Conservation (phyloP, 441 rosid genomes). For the Kokia cookei region DNA sequence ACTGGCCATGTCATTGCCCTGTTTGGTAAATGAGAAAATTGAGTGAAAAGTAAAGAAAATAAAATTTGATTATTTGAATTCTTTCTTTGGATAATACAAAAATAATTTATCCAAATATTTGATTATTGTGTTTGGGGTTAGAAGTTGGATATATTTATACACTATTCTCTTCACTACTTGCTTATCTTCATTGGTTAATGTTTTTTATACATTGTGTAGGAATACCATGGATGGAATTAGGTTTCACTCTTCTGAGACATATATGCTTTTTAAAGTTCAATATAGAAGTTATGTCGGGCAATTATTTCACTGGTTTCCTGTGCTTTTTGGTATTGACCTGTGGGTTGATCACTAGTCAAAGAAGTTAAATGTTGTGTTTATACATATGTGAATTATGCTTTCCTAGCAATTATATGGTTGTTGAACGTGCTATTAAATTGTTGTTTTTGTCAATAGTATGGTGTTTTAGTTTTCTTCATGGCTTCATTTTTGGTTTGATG, state of each 20-base stretch:
- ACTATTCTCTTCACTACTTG: not conserved
- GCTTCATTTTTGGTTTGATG: not conserved
- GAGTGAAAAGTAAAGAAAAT: not conserved
- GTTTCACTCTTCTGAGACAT: not conserved
- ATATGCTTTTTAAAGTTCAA: not conserved
- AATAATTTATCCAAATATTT: too few species aligned
- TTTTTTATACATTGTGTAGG: not conserved
- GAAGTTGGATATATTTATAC: not conserved
- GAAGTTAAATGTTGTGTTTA: not conserved
- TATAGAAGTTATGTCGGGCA: not conserved
- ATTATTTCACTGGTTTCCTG: not conserved
- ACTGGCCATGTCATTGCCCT: too few species aligned
- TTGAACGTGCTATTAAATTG: not conserved
- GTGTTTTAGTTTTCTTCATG: not conserved
- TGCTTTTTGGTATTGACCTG: not conserved
- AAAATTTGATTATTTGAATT: not conserved
- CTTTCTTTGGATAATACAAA: too few species aligned
- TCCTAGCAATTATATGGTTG: not conserved
- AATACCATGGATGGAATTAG: not conserved
- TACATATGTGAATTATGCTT: not conserved
- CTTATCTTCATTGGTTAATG: not conserved
- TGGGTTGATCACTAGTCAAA: not conserved
- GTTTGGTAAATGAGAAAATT: conserved; percentile 1
- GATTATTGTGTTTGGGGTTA: not conserved
- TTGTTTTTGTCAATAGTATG: not conserved